A percentile compares a stretch with the other conserved stretches of the same genome.
phyloP scores from a whole-genome alignment of 2,329 filamentous ascomycete species.

The Apiospora pterosperma region DNA sequence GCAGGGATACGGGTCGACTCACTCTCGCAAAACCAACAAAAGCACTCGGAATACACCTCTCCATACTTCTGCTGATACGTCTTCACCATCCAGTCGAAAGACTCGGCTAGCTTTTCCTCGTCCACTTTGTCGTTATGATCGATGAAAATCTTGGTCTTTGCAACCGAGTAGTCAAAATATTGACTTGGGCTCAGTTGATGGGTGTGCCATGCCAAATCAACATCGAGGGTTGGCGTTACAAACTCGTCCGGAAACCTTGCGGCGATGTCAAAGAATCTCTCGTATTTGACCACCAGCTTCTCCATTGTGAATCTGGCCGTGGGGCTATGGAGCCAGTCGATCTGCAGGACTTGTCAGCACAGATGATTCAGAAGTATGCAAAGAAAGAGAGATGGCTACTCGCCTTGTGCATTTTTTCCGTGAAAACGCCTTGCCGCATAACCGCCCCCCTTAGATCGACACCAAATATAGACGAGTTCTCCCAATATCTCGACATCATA shows the following conservation, averaged over 20 bases:
- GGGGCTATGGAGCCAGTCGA: conserved; percentile 54
- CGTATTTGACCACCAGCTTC: conserved; percentile 59
- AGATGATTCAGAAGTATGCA: neutral
- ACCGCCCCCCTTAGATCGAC: conserved; percentile 61
- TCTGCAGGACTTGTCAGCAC: neutral
- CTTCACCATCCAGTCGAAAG: conserved; percentile 68
- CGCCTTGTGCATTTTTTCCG: conserved; percentile 62
- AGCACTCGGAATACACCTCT: conserved; percentile 67
- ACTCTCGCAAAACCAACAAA: conserved; percentile 77
- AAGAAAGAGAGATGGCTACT: neutral
- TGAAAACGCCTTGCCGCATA: conserved; percentile 58
- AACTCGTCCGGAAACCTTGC: conserved; percentile 36
- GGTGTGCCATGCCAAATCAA: conserved; percentile 74
- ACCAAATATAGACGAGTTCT: conserved; percentile 59
- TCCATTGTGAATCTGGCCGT: conserved; percentile 56
- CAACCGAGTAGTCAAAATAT: conserved; percentile 58
- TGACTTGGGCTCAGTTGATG: conserved; percentile 62
- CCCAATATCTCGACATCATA: conserved; percentile 67
- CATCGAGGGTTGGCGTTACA: conserved; percentile 65
- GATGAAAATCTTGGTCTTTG: conserved; percentile 52
- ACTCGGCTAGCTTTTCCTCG: conserved; percentile 55
- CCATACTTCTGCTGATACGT: conserved; percentile 60
- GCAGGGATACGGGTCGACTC: conserved; percentile 11
- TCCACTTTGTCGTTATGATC: conserved; percentile 80
- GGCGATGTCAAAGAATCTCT: conserved; percentile 59